Percentiles rank a stretch among this genome's conserved stretches.
These are phyloP conservation scores for Pichia occidentalis DNA, from an alignment of 805 yeast genomes.

Conservation along the genomic window DNA sequence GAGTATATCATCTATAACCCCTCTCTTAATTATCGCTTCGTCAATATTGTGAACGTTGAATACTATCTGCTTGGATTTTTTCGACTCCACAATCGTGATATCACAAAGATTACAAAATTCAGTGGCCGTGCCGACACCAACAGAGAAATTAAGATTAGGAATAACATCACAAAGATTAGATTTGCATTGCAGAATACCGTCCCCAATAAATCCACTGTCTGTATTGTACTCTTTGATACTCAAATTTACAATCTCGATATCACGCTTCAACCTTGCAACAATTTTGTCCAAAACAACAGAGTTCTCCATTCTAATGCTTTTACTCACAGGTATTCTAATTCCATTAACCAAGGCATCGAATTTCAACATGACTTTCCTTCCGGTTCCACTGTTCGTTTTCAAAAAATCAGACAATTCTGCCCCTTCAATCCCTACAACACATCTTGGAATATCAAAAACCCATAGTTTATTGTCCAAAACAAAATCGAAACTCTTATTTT, in stretches of 20 bases:
- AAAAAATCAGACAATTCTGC: too few species aligned
- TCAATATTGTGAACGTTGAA: slow-evolving; percentile 7
- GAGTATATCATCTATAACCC: slow-evolving; percentile 4
- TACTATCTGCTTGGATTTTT: background rate
- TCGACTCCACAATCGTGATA: background rate
- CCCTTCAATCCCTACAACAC: too few species aligned
- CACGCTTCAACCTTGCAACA: background rate
- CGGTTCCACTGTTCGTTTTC: too few species aligned
- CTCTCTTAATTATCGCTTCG: slow-evolving; percentile 1
- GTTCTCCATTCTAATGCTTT: slow-evolving; percentile 1
- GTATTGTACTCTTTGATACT: slow-evolving; percentile 3
- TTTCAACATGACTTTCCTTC: too few species aligned
- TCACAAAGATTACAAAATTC: slow-evolving; percentile 5
- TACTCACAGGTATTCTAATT: slow-evolving; percentile 5
- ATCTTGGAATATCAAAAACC: slow-evolving; percentile 1
- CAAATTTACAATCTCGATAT: background rate
- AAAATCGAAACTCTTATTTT: background rate
- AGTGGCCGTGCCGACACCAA: slow-evolving; percentile 5
- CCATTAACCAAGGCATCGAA: too few species aligned
- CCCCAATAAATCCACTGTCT: slow-evolving; percentile 5
- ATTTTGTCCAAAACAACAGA: background rate
- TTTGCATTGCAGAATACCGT: background rate
- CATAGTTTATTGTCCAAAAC: background rate
- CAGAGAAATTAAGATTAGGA: slow-evolving; percentile 2
- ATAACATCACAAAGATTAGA: slow-evolving; percentile 1